phyloP scores from a whole-genome alignment of 2,329 filamentous ascomycete species.

The Fusarium torreyae region DNA sequence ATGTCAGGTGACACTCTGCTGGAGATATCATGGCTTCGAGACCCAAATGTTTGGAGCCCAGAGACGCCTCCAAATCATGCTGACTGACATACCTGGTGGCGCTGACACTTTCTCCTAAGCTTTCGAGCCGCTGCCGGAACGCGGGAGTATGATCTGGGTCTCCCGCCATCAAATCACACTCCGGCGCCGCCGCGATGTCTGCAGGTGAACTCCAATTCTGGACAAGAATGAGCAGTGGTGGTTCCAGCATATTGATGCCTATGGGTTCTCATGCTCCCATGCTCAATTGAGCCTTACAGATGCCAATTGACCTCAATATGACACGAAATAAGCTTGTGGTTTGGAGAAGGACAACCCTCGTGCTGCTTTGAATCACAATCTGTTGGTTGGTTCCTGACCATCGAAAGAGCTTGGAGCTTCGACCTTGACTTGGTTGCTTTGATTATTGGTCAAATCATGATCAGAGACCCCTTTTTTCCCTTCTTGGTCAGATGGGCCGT shows the following conservation, averaged over 20 bases:
- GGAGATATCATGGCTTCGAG: conserved; percentile 18
- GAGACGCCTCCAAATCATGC: conserved; percentile 32
- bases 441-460: conserved; percentile 42
- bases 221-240: conserved; percentile 9
- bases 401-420: conserved; percentile 19
- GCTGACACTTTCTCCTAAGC: conserved; percentile 31
- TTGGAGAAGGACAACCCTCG: background rate
- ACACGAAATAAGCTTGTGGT: background rate
- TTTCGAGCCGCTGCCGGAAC: conserved; percentile 37
- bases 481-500: conserved; percentile 48
- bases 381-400: conserved; percentile 34
- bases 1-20: conserved; percentile 33
- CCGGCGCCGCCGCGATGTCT: conserved; percentile 23
- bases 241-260: too few species aligned
- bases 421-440: conserved; percentile 8
- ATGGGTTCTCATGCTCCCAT: too few species aligned
- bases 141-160: conserved; percentile 32
- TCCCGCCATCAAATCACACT: conserved; percentile 12
- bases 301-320: conserved; percentile 23
- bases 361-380: conserved; percentile 21
- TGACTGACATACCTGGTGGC: conserved; percentile 44
- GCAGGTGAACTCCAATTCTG: conserved; percentile 23
- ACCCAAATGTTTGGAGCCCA: conserved; percentile 18
- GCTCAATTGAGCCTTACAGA: conserved; percentile 26
- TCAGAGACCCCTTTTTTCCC: conserved; percentile 42